Evolutionary conservation across 345 rosid species (phyloP), one percentile per base, ranked within the genome.

Genomic region (Durio zibethinus): DNA sequence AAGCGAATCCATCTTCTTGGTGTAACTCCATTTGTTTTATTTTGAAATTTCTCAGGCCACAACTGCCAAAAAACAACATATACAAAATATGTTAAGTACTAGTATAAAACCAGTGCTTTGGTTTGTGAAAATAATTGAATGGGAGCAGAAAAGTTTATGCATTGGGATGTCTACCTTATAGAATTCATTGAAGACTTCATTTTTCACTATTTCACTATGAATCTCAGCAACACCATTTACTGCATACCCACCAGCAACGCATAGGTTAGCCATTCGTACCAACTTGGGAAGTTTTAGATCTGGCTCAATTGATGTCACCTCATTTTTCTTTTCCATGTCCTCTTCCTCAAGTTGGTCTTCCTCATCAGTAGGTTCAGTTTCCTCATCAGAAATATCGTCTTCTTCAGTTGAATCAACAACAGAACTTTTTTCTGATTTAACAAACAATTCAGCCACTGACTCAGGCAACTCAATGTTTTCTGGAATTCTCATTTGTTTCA

Each of bases 191-290:
- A 88, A 91, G 10, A 90, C 97, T 80, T 88, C 92, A 78, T 85
- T 73, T 77, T 87, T 88, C 53, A 91, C 92, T 72, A 91, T 91
- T 79, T 91, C 92, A 79, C 90, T 91, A 66, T 91, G 97, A 81
- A 90, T 91, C 85, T 86, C 91, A 76, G 92, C 97, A 63, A 88
- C 97, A 50, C 93, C 97, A 79, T 91, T 91, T 35, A 91, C 92
- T 42, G 92, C 88, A 84, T 79, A 81, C 54, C 90, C 90, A 59
- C 89, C 88, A 15, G 76, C 89, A 83, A 90, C 85, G 57, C 90
- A 88, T 0, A 90, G 89, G 81, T 89, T 87, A 79, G 92, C 90
- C 92, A 87, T 89, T 50, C 88, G 89, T 12, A 89, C 86, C 89
- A 84, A 68, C 80, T 83, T 82, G 57, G 88, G 89, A 65, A 75